Conservation (phyloP, 441 rosid species). For the Gossypium trilobum region DNA sequence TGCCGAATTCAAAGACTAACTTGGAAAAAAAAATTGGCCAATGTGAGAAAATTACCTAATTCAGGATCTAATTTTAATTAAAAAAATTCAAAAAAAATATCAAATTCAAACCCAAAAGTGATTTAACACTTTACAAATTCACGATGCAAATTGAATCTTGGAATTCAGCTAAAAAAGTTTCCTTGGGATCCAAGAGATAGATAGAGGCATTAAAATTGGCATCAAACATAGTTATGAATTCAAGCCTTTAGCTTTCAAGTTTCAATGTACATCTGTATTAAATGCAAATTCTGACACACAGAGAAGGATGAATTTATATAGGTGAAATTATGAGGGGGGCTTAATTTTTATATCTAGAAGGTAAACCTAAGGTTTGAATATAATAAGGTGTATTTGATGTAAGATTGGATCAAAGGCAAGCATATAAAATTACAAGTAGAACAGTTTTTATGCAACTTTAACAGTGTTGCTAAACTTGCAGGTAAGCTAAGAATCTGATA, state of each 20-base stretch:
- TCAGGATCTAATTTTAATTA: too few relatives aligned
- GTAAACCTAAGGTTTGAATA: constrained; percentile 15
- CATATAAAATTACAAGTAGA: neutral
- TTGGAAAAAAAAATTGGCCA: too few relatives aligned
- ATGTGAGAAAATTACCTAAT: too few relatives aligned
- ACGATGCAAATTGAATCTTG: constrained; percentile 7
- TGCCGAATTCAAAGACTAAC: too few relatives aligned
- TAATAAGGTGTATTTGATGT: neutral
- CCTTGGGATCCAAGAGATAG: constrained; percentile 8
- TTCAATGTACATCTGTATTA: neutral
- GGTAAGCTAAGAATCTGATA: constrained; percentile 24
- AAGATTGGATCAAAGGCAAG: constrained; percentile 16
- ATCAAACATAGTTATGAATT: constrained; percentile 8
- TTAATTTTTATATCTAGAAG: neutral
- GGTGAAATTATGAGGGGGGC: neutral
- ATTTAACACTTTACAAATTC: neutral
- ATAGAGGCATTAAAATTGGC: neutral
- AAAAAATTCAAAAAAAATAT: too few relatives aligned
- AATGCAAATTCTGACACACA: constrained; percentile 7
- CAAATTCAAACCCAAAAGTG: too few relatives aligned
- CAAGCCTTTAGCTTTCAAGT: neutral
- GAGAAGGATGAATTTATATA: neutral
- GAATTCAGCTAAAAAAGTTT: neutral
- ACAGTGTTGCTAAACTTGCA: neutral
- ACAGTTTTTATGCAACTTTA: constrained; percentile 8